These are phyloP conservation scores for Fusarium pseudoanthophilum DNA, from an alignment of 2,329 filamentous ascomycete species.

Conservation along the genomic window DNA sequence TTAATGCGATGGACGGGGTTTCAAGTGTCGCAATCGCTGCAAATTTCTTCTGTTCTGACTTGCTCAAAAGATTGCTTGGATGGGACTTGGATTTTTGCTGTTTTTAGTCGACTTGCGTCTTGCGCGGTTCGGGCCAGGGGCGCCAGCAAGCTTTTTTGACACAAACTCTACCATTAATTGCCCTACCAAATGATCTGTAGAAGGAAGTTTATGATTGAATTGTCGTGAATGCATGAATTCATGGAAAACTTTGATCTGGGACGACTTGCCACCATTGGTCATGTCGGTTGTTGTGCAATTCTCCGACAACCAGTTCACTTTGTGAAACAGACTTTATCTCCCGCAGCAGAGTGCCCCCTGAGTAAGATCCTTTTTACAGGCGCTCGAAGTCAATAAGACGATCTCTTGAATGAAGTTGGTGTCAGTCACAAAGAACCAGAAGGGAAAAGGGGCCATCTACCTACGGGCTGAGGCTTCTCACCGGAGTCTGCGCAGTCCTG, in stretches of 20 bases:
- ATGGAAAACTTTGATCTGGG: neutral
- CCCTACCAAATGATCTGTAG: accelerated
- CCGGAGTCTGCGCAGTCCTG: neutral
- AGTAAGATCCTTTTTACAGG: accelerated
- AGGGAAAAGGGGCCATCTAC: neutral
- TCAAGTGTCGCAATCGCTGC: neutral
- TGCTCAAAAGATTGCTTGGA: accelerated
- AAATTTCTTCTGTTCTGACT: accelerated
- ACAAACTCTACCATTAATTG: neutral
- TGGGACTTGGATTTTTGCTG: accelerated
- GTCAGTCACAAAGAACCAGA: too few relatives aligned
- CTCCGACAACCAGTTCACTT: neutral
- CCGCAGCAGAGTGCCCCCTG: accelerated
- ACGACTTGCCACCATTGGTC: neutral
- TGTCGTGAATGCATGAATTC: neutral
- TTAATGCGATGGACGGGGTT: neutral
- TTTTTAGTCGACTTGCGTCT: neutral
- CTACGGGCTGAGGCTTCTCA: neutral
- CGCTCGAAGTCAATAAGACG: accelerated
- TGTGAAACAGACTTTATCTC: accelerated
- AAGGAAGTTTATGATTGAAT: neutral
- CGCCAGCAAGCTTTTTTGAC: neutral
- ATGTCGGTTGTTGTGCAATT: neutral
- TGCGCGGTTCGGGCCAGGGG: too few relatives aligned
- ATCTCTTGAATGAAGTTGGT: neutral